A percentile compares a stretch with the other conserved stretches of the same genome.
These are phyloP conservation scores for Sporisorium iseilematis-ciliati DNA, from an alignment of 1,284 basidiomycete genomes.

Conservation along the genomic window DNA sequence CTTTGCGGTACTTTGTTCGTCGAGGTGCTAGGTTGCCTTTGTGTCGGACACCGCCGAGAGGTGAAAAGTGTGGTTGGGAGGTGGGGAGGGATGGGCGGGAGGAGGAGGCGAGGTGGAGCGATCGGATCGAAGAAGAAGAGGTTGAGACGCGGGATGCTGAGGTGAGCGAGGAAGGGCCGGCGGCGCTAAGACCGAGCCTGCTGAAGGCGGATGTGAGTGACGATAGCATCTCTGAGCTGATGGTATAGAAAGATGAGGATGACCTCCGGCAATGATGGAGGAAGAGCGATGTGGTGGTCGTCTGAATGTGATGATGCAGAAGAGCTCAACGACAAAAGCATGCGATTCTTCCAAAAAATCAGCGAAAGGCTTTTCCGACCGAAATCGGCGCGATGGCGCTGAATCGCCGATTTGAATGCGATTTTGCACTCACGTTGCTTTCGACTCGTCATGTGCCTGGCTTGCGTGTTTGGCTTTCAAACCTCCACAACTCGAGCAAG, in stretches of 20 bases:
- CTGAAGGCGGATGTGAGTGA: conserved; percentile 37
- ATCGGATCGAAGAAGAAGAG: conserved; percentile 15
- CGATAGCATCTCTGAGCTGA: conserved; percentile 19
- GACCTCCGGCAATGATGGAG: not conserved
- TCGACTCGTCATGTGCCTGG: not conserved
- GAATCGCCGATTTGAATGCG: conserved; percentile 7
- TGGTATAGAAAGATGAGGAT: no score
- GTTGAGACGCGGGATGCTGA: conserved; percentile 14
- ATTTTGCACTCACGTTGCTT: not conserved
- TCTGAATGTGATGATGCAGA: conserved; percentile 7
- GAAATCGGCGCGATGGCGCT: not conserved
- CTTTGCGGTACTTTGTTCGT: conserved; percentile 83
- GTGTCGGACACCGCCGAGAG: conserved; percentile 69
- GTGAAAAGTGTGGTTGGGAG: not conserved
- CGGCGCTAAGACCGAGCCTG: conserved; percentile 20
- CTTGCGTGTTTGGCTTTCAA: not conserved
- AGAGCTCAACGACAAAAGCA: conserved; percentile 8
- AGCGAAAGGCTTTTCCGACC: not conserved
- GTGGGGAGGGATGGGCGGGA: conserved; percentile 6
- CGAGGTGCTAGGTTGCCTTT: conserved; percentile 82
- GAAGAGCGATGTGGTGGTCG: conserved; percentile 2
- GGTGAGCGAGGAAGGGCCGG: conserved; percentile 15
- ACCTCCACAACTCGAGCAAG: conserved; percentile 7
- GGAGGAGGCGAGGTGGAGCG: conserved; percentile 24
- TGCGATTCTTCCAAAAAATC: conserved; percentile 34